A percentile compares a stretch with the other conserved stretches of the same genome.
Conservation (phyloP, 2,329 filamentous ascomycete species). For the Westerdykella aurantiaca region DNA sequence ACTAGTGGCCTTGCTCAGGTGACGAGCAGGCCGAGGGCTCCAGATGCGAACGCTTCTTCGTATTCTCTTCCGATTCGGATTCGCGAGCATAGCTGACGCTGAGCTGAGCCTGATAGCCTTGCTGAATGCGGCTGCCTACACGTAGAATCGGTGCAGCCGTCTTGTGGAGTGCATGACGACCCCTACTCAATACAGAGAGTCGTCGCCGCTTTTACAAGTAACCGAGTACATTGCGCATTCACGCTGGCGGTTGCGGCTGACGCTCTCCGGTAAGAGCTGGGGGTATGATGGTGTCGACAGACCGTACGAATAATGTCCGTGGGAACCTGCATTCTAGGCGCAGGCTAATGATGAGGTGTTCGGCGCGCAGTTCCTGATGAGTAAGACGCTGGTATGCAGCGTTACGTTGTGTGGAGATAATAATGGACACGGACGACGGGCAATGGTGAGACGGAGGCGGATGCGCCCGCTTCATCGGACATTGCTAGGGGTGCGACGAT, state of each 20-base stretch:
- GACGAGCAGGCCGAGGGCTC: too few relatives aligned
- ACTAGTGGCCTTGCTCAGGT: background rate
- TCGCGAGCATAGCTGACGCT: too few relatives aligned
- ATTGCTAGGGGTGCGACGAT: too few relatives aligned
- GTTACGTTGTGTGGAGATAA: too few relatives aligned
- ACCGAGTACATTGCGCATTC: background rate
- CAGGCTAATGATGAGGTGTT: background rate
- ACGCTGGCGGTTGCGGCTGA: too few relatives aligned
- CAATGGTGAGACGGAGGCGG: too few relatives aligned
- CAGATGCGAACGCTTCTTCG: too few relatives aligned
- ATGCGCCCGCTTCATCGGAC: too few relatives aligned
- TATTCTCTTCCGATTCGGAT: too few relatives aligned
- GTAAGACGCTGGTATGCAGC: background rate
- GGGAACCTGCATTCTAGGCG: background rate
- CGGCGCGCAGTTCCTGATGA: background rate
- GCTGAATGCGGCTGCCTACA: too few relatives aligned
- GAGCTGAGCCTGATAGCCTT: too few relatives aligned
- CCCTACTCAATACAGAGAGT: background rate
- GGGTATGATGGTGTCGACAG: background rate
- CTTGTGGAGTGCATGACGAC: background rate
- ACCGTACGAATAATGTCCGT: background rate
- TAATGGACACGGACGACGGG: too few relatives aligned
- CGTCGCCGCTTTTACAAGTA: background rate
- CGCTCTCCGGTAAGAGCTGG: background rate
- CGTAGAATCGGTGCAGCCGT: background rate